Percentiles rank a stretch among this genome's conserved stretches.
These are phyloP conservation scores for Diaporthe sp. DNA, from an alignment of 2,329 filamentous ascomycete species.

Conservation along the genomic window DNA sequence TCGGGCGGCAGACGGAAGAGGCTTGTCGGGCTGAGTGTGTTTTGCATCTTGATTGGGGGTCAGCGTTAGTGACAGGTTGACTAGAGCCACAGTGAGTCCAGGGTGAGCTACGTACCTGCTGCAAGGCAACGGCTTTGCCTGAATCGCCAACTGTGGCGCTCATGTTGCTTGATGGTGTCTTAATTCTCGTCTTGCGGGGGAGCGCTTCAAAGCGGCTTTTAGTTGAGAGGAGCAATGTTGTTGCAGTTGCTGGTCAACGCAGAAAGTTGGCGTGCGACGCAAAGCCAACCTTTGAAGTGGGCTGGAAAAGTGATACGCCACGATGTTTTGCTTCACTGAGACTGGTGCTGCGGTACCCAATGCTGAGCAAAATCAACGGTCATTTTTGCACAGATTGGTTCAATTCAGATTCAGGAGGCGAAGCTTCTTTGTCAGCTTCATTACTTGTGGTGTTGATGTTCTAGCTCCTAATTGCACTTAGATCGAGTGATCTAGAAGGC, in stretches of 20 bases:
- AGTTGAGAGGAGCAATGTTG: not conserved
- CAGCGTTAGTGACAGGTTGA: not conserved
- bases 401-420: not conserved
- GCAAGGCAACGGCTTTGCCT: not conserved
- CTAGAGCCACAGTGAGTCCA: too few species aligned
- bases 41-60: not conserved
- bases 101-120: not conserved
- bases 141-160: not conserved
- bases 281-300: too few species aligned
- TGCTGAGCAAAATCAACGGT: not conserved
- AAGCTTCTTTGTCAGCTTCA: not conserved
- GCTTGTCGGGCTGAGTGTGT: not conserved
- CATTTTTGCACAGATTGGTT: not conserved
- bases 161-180: not conserved
- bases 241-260: not conserved
- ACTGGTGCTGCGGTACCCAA: not conserved
- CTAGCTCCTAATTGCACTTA: not conserved
- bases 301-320: not conserved
- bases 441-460: not conserved
- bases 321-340: not conserved
- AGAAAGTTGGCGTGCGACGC: not conserved
- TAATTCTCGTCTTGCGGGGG: not conserved
- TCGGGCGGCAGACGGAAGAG: slow-evolving; percentile 8
- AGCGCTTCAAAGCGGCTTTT: too few species aligned
- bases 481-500: not conserved